Percentiles rank a stretch among this genome's conserved stretches.
Evolutionary conservation across 2,329 filamentous ascomycete species (phyloP).

Genomic region (Colletotrichum horii): DNA sequence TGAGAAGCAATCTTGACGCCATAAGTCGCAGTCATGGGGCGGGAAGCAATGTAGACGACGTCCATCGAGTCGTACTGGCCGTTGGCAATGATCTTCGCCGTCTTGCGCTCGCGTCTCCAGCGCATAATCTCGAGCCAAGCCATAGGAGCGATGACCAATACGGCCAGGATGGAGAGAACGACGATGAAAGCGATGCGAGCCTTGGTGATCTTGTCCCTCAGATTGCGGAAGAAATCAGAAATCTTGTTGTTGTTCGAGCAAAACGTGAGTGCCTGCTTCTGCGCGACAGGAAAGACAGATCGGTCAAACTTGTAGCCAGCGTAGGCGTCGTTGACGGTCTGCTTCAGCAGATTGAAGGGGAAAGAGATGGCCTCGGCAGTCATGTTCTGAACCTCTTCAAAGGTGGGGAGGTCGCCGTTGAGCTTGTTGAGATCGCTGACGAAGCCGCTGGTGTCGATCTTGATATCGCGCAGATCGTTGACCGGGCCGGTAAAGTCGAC

Average conservation of each 20-base stretch:
- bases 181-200: conserved; percentile 79
- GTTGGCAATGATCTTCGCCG: conserved; percentile 68
- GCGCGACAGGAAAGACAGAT: conserved; percentile 79
- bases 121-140: conserved; percentile 79
- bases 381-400: conserved; percentile 82
- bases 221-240: conserved; percentile 79
- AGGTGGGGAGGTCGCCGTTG: conserved; percentile 81
- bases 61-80: conserved; percentile 82
- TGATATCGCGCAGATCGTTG: conserved; percentile 70
- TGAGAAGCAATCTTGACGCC: conserved; percentile 74
- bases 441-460: conserved; percentile 70
- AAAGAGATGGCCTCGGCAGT: conserved; percentile 75
- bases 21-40: conserved; percentile 74
- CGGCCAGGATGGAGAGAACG: conserved; percentile 73
- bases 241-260: conserved; percentile 87
- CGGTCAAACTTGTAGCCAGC: conserved; percentile 79
- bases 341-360: conserved; percentile 83
- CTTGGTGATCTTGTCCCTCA: conserved; percentile 69
- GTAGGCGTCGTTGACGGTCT: conserved; percentile 73
- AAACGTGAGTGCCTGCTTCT: conserved; percentile 83
- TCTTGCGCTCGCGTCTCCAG: conserved; percentile 75
- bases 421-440: conserved; percentile 73
- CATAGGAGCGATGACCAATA: conserved; percentile 79
- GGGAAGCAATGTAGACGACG: conserved; percentile 84
- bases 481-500: conserved; percentile 72